Evolutionary conservation across 2,329 filamentous ascomycete genomes (phyloP), one percentile per base, ranked within the genome.

Genomic region (Exophiala viscosa): DNA sequence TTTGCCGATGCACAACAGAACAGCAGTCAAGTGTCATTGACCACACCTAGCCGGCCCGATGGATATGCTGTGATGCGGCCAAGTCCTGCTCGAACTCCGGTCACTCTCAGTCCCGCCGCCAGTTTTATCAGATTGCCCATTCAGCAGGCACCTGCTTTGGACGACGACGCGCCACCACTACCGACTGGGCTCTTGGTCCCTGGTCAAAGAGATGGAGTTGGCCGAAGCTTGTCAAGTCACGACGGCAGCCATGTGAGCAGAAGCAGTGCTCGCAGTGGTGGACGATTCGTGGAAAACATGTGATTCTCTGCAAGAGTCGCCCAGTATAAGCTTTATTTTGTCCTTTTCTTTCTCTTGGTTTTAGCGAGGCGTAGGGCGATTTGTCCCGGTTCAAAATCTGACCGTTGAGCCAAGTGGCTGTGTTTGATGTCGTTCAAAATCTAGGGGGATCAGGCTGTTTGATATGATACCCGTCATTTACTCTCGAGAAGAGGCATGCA

Each of bases 31-130:
- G 42, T 50, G 14, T 61, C 57, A 14, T 23, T 58, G 23, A 35
- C 35, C 20, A 46, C 48, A 14, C 58, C 50, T 63, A 66, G 49
- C 66, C 66, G 10, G 61, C 56, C 61, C 8, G 66, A 54, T 5
- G 65, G 65, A 14, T 55, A 66, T 45, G 65, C 69, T 23, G 64
- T 72, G n/a, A 66, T 71, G 52, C 68, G 72, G 23, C 70, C 72
- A 8, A 71, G 71, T 7, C 73, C 72, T 3, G 72, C 70, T 5
- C 67, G 73, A 36, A 71, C 73, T 8, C 72, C 73, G 2, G 61
- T 73, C 11, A 68, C 72, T 10, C 69, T 66, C 13, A 58, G 54
- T 41, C 60, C 61, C 18, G 52, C 38, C 63, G 67, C 15, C 61
- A 69, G 39, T 67, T 66, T 45, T 18, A 60, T 57, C 38, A 55